Base-by-base conservation (phyloP, 2,329 filamentous ascomycete species). In the Chrysoporthe puriensis region DNA sequence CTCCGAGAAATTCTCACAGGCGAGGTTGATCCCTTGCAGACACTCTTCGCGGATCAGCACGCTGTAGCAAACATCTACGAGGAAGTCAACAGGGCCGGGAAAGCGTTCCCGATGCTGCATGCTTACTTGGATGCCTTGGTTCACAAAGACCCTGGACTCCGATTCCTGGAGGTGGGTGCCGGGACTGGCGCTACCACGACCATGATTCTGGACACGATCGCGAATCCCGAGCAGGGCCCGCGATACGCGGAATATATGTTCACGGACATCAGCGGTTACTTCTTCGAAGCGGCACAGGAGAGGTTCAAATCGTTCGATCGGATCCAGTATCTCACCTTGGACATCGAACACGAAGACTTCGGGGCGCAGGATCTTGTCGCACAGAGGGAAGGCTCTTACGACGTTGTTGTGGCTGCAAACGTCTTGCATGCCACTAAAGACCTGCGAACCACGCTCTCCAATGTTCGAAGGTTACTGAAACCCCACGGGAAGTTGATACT, bases 401-500 rank as follows among this genome's bases (percentile, higher is more conserved):
- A 79, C 62, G n/a, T 79, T 6, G 64, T 79, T 3, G 66, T 79
- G 48, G 76, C 74, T 0, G 72, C 74, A 1, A 70, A 76, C 18
- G 76, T 76, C 0, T 63, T 79, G 5, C 73, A 77, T 44, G 72
- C 74, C 5, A 75, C 75, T 2, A 32, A 62, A 26, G 21, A 44
- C 18, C 14, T 77, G 9, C 54, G 72, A 63, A 2, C 67, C 32
- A 68, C 73, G 40, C 6, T 74, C 72, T 16, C 42, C 0, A 74
- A 77, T 59, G 70, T 74, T 2, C 73, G 74, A 4, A 66, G 67
- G 1, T 66, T 79, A 2, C 67, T 79, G 0, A 76, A 74, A 13
- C 76, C 80, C 0, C 77, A 74, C 1, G 81, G 80, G 0, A 9
- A 32, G 5, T 21, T 83, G 1, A 40, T 72, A 2, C 16, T 72